Conservation (phyloP, 371 early-diverging fungal genomes). For the Choanephora cucurbitarum region DNA sequence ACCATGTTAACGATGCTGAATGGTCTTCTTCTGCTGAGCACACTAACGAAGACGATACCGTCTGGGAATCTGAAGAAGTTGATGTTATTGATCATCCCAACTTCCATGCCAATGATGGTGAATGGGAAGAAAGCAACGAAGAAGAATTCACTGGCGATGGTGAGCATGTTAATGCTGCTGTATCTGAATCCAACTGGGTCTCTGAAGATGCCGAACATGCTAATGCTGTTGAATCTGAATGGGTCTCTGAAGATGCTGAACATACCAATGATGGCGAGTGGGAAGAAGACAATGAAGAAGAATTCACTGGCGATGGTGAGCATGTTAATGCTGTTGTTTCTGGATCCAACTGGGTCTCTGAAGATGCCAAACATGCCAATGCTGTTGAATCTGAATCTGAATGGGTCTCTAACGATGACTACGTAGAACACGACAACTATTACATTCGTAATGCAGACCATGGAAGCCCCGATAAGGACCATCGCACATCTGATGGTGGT, state of each 20-base stretch:
- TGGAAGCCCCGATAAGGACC: conserved; percentile 1
- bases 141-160: conserved; percentile 33
- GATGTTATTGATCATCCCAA: background rate
- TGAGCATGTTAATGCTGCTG: conserved; percentile 4
- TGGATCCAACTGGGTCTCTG: conserved; percentile 14
- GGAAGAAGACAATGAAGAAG: no score
- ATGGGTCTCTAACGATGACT: background rate
- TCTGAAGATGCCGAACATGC: conserved; percentile 16
- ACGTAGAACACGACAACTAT: background rate
- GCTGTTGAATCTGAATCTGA: conserved; percentile 13
- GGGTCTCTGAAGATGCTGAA: conserved; percentile 7
- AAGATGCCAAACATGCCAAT: conserved; percentile 12
- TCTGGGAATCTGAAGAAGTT: conserved; percentile 18
- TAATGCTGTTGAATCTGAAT: conserved; percentile 24
- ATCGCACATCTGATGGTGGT: background rate
- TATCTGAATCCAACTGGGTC: conserved; percentile 19
- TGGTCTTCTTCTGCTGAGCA: conserved; percentile 17
- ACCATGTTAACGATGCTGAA: conserved; percentile 17
- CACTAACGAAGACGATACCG: conserved; percentile 5
- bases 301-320: conserved; percentile 14
- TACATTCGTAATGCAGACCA: background rate
- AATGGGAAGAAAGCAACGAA: conserved; percentile 15
- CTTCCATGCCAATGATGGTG: background rate
- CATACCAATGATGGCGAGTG: background rate
- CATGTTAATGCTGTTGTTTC: conserved; percentile 8